These are phyloP conservation scores for Geotrichum macrosporum DNA, from an alignment of 1,139 yeast species.

Conservation along the genomic window DNA sequence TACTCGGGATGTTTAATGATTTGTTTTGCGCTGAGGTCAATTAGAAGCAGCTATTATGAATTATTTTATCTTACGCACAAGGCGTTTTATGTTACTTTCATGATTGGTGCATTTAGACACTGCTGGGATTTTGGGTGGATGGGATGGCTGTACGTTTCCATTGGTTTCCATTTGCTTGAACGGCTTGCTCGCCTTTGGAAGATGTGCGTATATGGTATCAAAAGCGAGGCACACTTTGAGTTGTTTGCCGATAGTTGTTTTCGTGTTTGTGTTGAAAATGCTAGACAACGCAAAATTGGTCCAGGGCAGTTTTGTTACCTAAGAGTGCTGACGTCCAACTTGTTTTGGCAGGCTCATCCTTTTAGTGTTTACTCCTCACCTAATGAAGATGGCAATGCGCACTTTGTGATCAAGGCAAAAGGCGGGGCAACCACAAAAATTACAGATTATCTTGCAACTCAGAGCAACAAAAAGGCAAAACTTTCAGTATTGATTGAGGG, in stretches of 20 bases:
- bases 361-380: conserved; percentile 47
- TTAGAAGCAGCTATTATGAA: conserved; percentile 42
- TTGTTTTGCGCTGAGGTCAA: conserved; percentile 22
- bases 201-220: conserved; percentile 41
- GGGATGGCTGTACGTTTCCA: conserved; percentile 42
- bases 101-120: conserved; percentile 42
- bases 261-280: conserved; percentile 31
- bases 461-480: conserved; percentile 20
- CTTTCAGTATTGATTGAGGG: conserved; percentile 49
- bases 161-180: conserved; percentile 42
- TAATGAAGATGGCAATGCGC: conserved; percentile 27
- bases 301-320: conserved; percentile 62
- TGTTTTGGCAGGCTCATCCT: conserved; percentile 62
- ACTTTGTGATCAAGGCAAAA: conserved; percentile 36
- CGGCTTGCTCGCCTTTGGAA: conserved; percentile 38
- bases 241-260: conserved; percentile 30
- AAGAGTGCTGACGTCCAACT: conserved; percentile 43
- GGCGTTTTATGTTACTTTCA: conserved; percentile 41
- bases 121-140: conserved; percentile 48
- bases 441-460: conserved; percentile 27
- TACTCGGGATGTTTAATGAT: conserved; percentile 41
- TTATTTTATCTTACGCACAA: conserved; percentile 37
- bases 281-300: conserved; percentile 41
- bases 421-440: conserved; percentile 30
- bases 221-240: conserved; percentile 39